Evolutionary conservation across 495 filamentous ascomycete genomes (phyloP), one percentile per base, ranked within the genome.

Genomic region (Lasiosphaeriaceae sp.): DNA sequence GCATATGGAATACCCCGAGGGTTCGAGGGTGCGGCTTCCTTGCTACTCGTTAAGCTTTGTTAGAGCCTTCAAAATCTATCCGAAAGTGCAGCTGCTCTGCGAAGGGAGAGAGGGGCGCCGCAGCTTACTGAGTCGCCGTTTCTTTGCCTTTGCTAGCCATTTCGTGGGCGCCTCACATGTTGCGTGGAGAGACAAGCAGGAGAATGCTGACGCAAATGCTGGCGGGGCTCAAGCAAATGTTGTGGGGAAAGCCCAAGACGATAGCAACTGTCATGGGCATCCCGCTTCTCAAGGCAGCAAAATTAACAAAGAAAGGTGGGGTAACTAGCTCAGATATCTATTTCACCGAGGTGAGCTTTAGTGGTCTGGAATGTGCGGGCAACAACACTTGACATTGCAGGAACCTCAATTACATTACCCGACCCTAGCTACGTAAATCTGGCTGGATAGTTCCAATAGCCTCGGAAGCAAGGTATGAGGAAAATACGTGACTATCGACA

Each of bases 1-100:
- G 95, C 95, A 64, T 84, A 81, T 55, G 94, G 94, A 58, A 98
- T 98, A 65, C 94, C 94, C 61, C 94, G 86, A 44, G 93, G 86
- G 76, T 98, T 98, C 47, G 91, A 89, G 59, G 79, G 70, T 23
- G 79, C 73, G 37, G 78, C 77, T 75, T 82, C 79, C 68, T 74
- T 75, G 49, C 77, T 77, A 55, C 24, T 35, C 48, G 12, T 31
- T 23, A 31, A 9, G 17, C 5, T 22, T 44, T 56, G 50, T 50
- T 7, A 50, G 21, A 44, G 41, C 29, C 31, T 23, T 23, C 19
- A 29, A 11, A 16, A 17, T 7, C 16, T 49, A 47, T 21, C 14
- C 46, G 19, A 6, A 21, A 9, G 3, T 17, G 46, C 5, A 47
- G 21, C 11, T 21, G 11, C 17, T 3, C 3, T 7, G 3, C 17